Conservation (phyloP, 441 rosid species). For the Mallotus japonicus region DNA sequence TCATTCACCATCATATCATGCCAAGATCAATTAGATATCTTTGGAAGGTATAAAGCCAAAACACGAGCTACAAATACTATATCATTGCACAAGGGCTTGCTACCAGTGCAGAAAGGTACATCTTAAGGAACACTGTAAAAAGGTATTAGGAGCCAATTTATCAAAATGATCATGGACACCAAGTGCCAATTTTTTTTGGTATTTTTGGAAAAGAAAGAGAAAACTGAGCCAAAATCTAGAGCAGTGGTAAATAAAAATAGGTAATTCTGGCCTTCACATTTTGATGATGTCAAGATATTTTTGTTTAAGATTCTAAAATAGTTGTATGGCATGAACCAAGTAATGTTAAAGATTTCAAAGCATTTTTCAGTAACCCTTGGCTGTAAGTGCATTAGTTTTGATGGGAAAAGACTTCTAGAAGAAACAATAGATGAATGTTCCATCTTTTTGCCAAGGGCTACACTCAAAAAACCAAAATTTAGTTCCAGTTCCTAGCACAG, state of each 20-base stretch:
- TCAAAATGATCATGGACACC: no score
- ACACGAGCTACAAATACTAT: no score
- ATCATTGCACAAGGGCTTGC: no score
- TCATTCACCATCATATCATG: neutral
- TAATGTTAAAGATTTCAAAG: neutral
- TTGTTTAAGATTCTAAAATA: neutral
- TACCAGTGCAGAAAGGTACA: no score
- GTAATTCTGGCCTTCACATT: neutral
- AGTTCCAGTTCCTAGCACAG: neutral
- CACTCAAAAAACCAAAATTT: neutral
- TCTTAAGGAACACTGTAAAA: no score
- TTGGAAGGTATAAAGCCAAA: no score
- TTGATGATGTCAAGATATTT: neutral
- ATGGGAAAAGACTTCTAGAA: neutral
- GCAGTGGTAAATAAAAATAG: neutral
- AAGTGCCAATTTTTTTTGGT: no score
- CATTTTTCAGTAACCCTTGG: neutral
- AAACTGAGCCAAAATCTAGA: neutral
- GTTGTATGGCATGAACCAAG: neutral
- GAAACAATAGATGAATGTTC: neutral
- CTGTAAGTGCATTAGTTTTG: neutral
- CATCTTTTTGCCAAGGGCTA: neutral
- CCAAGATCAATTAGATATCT: neutral
- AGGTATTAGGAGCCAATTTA: no score
- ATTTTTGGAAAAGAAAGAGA: no score